Evolutionary conservation across 768 basidiomycete species (phyloP), one percentile per base, ranked within the genome.

Genomic region (Holtermanniella nyarrowii): DNA sequence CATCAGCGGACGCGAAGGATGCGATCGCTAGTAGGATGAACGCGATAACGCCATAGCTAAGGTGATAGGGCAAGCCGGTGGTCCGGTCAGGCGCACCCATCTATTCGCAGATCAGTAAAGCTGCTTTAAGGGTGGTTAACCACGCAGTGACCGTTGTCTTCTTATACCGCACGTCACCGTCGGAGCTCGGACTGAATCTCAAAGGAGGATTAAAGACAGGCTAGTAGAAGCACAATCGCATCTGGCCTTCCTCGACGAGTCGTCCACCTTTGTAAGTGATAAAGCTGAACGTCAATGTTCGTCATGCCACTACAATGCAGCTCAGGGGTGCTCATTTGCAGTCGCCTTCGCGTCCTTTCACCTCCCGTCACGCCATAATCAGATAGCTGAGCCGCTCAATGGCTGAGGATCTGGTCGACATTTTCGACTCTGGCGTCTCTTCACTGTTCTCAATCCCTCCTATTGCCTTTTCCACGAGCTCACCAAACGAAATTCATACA

Each of bases 401-500:
- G 31, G 31, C 31, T 37, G 61, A 63, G 54, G 62, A 66, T 43
- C 44, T 55, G 5, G 37, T 39, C 5, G 62, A 66, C 42, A 63
- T 66, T 25, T 62, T 63, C 60, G 65, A 66, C 45, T 49, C 58
- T 14, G 54, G 57, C 5, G 52, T 66, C n/a, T 55, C 56, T 10
- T 41, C 49, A 13, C 41, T 66, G 16, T 66, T 66, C 53, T 52
- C 50, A 18, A 58, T 66, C 39, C 60, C 62, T 14, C 65, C 65
- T 5, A 66, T 66, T 26, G 62, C 60, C 1, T 63, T 66, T 37
- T 57, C 56, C n/a, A 20, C 59, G 13, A n/a, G 21, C 25, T 46
- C 53, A 26, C 53, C 49, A 20, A 47, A 4, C 25, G 12, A 49
- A 24, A 39, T 56, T 16, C 50, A 42, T 53, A 56, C 49, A 7